These are phyloP conservation scores for Hanseniaspora singularis DNA, from an alignment of 805 yeast genomes.

Conservation along the genomic window DNA sequence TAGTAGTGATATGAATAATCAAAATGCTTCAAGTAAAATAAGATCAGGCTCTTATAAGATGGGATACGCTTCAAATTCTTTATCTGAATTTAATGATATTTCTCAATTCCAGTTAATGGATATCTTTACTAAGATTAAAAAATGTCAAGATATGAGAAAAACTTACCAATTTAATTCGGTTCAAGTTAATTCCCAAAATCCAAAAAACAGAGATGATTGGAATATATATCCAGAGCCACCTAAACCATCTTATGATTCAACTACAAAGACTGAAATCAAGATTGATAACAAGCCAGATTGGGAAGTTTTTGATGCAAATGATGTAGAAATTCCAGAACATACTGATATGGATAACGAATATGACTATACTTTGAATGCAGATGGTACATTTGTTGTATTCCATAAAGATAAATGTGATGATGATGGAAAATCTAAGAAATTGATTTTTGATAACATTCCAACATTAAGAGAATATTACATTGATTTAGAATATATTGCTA, in stretches of 20 bases:
- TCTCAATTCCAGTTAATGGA: conserved; percentile 60
- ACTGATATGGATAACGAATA: conserved; percentile 36
- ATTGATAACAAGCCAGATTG: conserved; percentile 33
- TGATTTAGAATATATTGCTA: conserved; percentile 64
- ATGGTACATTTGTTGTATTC: conserved; percentile 60
- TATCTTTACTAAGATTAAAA: conserved; percentile 47
- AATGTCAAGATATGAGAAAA: conserved; percentile 61
- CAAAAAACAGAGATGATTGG: conserved; percentile 70
- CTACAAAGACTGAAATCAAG: conserved; percentile 40
- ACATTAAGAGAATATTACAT: conserved; percentile 70
- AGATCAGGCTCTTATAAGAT: conserved; percentile 8
- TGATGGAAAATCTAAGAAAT: conserved; percentile 26
- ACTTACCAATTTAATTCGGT: conserved; percentile 60
- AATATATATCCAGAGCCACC: conserved; percentile 87
- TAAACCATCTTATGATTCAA: conserved; percentile 67
- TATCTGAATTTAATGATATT: conserved; percentile 29
- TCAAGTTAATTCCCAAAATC: conserved; percentile 69
- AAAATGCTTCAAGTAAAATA: neutral
- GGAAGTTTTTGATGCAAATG: conserved; percentile 32
- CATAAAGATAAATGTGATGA: conserved; percentile 19
- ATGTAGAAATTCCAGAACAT: conserved; percentile 33
- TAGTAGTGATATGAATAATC: conserved; percentile 35
- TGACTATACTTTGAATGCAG: conserved; percentile 44
- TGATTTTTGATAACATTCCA: conserved; percentile 51
- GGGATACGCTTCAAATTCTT: conserved; percentile 8